Conservation (phyloP, 225 moss, liverwort and hornwort species). For the Antitrichia curtipendula region DNA sequence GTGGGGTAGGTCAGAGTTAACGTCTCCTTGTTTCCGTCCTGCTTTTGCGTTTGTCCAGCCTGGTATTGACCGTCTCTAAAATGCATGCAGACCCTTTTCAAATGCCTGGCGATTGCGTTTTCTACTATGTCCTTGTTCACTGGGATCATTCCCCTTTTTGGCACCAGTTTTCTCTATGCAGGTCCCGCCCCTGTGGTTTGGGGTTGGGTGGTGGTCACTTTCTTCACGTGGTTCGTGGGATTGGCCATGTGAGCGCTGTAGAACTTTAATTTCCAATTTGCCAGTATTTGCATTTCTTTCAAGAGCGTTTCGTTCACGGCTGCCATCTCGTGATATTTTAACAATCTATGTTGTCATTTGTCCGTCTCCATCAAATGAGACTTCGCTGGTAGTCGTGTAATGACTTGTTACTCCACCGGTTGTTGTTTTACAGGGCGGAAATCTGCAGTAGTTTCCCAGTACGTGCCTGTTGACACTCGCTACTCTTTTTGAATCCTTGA, state of each 20-base stretch:
- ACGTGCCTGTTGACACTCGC: conserved; percentile 1
- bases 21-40: neutral
- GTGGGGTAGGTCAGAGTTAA: neutral
- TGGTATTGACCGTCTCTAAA: neutral
- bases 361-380: neutral
- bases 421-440: conserved; percentile 42
- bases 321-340: neutral
- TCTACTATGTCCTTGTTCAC: conserved; percentile 97
- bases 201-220: conserved; percentile 94
- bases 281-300: neutral
- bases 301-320: neutral
- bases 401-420: neutral
- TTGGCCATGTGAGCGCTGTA: conserved; percentile 51
- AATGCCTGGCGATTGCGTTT: conserved; percentile 92
- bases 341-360: neutral
- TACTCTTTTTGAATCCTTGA: neutral
- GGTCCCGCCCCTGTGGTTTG: conserved; percentile 76
- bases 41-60: neutral
- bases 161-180: conserved; percentile 58
- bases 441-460: conserved; percentile 97
- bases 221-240: conserved; percentile 98
- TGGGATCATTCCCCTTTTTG: conserved; percentile 80
- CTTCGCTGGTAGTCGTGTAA: neutral
- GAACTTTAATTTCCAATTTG: neutral
- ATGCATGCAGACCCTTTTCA: conserved; percentile 73